Base-by-base conservation (phyloP, 2,329 filamentous ascomycete species). In the Penicillium frequentans region DNA sequence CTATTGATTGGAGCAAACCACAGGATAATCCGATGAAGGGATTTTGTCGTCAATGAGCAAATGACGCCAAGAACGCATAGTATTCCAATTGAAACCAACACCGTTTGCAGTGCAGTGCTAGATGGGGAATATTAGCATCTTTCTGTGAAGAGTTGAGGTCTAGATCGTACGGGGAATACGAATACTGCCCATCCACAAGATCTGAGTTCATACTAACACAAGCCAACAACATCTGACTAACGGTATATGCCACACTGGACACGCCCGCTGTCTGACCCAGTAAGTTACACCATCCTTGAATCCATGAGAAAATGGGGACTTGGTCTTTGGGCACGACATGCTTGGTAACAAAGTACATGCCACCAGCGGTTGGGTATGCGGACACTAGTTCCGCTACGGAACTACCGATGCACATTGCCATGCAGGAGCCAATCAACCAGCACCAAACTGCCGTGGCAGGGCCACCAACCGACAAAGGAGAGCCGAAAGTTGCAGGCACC, bases 341-440 rank as follows among this genome's bases (percentile, higher is more conserved):
- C 64, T 87, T 87, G 10, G 84, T 86, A 33, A 87, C 84, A 68
- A 87, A 88, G 70, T 88, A 88, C 84, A 88, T 87, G 3, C 86
- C 86, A 21, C 85, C 85, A 2, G 85, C 85, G 2, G 86, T 88
- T 33, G 86, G 86, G 72, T 88, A 88, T 31, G 85, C 85, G 8
- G 85, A 87, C 27, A 87, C 84, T 52, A 88, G 72, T 70, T 88
- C 85, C 44, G 85, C 82, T n/a, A 88, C 85, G 56, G 84, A 87
- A 62, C 82, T 84, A 14, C 84, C 84, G 64, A 87, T 87, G 61
- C 83, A 84, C 69, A 85, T 82, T 33, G 85, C 84, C 84, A 87
- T 87, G 59, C 82, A 74, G 13, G 84, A 86, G 29, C 85, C 85
- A 56, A 86, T 79, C 60, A 86, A 78, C 85, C 86, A 88, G 54